A percentile compares a stretch with the other conserved stretches of the same genome.
These are phyloP conservation scores for Chamaecyparis obtusa DNA, from an alignment of 75 land plant genomes.

Conservation along the genomic window DNA sequence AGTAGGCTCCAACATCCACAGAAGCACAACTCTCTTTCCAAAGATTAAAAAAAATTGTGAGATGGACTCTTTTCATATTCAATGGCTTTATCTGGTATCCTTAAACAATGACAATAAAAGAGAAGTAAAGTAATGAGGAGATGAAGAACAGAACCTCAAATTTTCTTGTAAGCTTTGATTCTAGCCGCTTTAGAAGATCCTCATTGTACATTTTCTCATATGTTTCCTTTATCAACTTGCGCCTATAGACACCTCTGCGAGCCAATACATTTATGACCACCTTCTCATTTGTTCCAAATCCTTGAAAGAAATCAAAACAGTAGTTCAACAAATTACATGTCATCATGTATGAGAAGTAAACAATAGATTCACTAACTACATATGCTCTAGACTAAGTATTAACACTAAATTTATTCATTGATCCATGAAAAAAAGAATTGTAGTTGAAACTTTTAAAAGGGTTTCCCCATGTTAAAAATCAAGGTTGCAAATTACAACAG, in stretches of 20 bases:
- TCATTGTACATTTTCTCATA: constrained; percentile 40
- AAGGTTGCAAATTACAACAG: too few relatives aligned
- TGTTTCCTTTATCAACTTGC: constrained; percentile 32
- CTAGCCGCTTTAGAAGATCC: constrained; percentile 38
- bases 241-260: constrained; percentile 40
- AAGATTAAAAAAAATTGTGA: neutral
- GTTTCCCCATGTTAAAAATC: too few relatives aligned
- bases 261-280: constrained; percentile 52
- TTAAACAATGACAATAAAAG: neutral
- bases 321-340: neutral
- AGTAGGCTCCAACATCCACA: constrained; percentile 74
- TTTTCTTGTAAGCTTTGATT: constrained; percentile 51
- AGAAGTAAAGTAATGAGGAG: neutral
- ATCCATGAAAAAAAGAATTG: neutral
- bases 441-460: too few relatives aligned
- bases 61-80: neutral
- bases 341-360: neutral
- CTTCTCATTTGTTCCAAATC: constrained; percentile 55
- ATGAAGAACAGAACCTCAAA: constrained; percentile 42
- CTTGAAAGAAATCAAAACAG: constrained; percentile 16
- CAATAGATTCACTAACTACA: neutral
- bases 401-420: neutral
- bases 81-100: neutral
- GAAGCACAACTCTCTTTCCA: constrained; percentile 52
- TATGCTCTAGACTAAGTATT: neutral